A percentile compares a stretch with the other conserved stretches of the same genome.
These are phyloP conservation scores for Helicostylum pulchrum DNA, from an alignment of 192 early-diverging fungal genomes.

Conservation along the genomic window DNA sequence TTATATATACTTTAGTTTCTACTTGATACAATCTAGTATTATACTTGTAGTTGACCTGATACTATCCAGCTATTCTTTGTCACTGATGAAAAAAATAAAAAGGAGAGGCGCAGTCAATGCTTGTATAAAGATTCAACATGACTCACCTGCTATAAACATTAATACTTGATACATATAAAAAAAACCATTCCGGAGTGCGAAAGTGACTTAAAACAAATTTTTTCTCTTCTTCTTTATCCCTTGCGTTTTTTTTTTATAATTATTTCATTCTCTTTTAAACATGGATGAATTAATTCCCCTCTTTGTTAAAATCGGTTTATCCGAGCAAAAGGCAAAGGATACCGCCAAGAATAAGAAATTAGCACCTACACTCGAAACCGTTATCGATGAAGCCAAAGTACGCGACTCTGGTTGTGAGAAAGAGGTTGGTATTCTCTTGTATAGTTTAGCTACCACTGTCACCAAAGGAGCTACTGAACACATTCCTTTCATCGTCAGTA, in stretches of 20 bases:
- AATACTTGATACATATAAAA: too few species aligned
- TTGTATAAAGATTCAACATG: too few species aligned
- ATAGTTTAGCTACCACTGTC: constrained; percentile 83
- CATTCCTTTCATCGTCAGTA: constrained; percentile 74
- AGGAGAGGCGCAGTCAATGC: too few species aligned
- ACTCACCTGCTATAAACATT: too few species aligned
- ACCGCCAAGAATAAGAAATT: constrained; percentile 96
- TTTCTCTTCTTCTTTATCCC: too few species aligned
- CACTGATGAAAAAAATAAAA: too few species aligned
- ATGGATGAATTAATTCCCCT: constrained; percentile 55
- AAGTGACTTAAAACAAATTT: too few species aligned
- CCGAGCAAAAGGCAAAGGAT: constrained; percentile 89
- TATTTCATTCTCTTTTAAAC: background rate
- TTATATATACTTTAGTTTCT: too few species aligned
- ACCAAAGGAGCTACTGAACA: constrained; percentile 74
- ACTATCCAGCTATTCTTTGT: too few species aligned
- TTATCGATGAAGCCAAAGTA: constrained; percentile 68
- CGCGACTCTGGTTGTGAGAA: constrained; percentile 48
- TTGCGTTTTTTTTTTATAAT: constrained; percentile 1
- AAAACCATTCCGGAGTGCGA: too few species aligned
- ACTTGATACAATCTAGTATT: too few species aligned
- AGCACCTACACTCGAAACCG: constrained; percentile 65
- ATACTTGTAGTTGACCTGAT: too few species aligned
- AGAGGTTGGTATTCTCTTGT: constrained; percentile 71
- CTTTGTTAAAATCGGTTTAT: constrained; percentile 87